Conservation (phyloP, 139 green algal species). For the Picochlorum costavermella region DNA sequence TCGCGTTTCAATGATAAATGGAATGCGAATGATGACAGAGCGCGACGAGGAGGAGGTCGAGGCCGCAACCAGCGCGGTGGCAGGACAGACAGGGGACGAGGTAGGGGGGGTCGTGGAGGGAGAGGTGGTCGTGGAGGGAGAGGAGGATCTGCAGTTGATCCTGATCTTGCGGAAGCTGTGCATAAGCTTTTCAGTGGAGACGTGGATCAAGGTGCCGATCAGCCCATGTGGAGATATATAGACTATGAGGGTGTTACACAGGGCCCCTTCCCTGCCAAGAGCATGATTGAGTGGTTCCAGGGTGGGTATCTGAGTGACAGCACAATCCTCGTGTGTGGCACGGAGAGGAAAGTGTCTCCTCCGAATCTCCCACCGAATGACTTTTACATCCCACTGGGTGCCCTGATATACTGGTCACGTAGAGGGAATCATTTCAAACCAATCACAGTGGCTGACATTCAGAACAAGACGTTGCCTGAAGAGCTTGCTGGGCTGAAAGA, state of each 20-base stretch:
- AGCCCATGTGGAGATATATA: constrained; percentile 40
- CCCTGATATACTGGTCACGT: constrained; percentile 12
- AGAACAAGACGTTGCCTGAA: constrained; percentile 10
- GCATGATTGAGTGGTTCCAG: constrained; percentile 28
- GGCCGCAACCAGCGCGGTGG: not conserved
- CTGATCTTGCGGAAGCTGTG: constrained; percentile 7
- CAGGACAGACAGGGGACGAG: not conserved
- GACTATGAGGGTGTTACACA: constrained; percentile 34
- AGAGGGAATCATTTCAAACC: constrained; percentile 18
- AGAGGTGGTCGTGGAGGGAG: constrained; percentile 9
- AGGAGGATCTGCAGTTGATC: not conserved
- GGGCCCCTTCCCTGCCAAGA: constrained; percentile 30
- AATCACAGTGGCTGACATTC: constrained; percentile 15
- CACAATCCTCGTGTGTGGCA: constrained; percentile 27
- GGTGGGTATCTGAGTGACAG: constrained; percentile 24
- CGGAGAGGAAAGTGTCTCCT: constrained; percentile 34
- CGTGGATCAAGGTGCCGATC: constrained; percentile 25
- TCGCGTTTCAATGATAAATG: not conserved
- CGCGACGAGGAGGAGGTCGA: not conserved
- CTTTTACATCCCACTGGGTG: constrained; percentile 26
- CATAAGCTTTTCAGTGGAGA: constrained; percentile 22
- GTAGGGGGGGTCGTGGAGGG: constrained; percentile 7
- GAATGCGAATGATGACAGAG: not conserved
- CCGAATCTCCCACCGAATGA: constrained; percentile 31
- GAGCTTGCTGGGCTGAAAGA: constrained; percentile 8